Base-by-base conservation (phyloP, 352 stramenopile genomes). In the Phytophthora crassamura region DNA sequence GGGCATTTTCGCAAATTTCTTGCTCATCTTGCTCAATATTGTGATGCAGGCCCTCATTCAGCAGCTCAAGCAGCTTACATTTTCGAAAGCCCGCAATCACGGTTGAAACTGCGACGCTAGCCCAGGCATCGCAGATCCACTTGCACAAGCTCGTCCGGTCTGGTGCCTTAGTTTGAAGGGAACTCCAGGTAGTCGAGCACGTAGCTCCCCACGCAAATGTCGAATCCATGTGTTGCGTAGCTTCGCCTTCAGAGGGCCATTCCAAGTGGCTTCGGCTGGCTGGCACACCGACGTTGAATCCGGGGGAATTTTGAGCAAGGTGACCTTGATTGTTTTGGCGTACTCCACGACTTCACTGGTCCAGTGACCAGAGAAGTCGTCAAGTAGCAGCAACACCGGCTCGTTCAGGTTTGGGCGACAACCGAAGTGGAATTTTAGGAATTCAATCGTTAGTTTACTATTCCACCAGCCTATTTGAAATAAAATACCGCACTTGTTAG, bases 321-420 rank as follows among this genome's bases (percentile, higher is more conserved):
- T 53, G 3, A 53, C 46, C 10, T 40, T 8, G 15, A 41, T 41
- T n/a, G n/a, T 7, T 18, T 41, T 41, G 12, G 46, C 46, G 7
- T 53, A 53, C 15, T 53, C 30, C 10, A 53, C 30, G 30, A 53
- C 46, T 16, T 53, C n/a, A n/a, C n/a, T n/a, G n/a, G n/a, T n/a
- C n/a, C n/a, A n/a, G n/a, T n/a, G n/a, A n/a, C n/a, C n/a, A n/a
- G n/a, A n/a, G n/a, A n/a, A n/a, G n/a, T n/a, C n/a, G n/a, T n/a
- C n/a, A 15, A 53, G n/a, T 22, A 53, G 30, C 28, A 41, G 15
- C 14, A 40, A 10, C 6, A 53, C 30, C 7, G 46, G 46, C n/a
- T 53, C 7, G 22, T 3, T 6, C 8, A 11, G 20, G 42, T 4
- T 11, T 49, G 18, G 9, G 3, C 11, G 42, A 6, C 5, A 34